Evolutionary conservation across 2,329 filamentous ascomycete species (phyloP).

Genomic region (Aureobasidium sp.): DNA sequence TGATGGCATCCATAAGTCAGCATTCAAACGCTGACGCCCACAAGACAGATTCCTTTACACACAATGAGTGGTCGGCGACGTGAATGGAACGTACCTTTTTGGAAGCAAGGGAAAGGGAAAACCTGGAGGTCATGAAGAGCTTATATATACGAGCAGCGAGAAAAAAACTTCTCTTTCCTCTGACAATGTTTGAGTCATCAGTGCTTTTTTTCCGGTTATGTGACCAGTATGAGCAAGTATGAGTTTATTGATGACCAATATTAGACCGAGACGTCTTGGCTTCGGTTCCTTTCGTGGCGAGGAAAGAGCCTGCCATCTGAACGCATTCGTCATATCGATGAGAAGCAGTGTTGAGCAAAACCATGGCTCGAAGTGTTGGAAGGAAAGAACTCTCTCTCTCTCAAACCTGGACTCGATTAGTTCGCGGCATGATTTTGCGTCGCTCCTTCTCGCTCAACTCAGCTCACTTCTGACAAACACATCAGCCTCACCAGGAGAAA

Average conservation of each 20-base stretch:
- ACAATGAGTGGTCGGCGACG: too few relatives aligned
- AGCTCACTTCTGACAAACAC: not conserved
- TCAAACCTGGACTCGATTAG: not conserved
- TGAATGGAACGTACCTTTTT: not conserved
- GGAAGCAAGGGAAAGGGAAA: not conserved
- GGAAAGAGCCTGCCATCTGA: not conserved
- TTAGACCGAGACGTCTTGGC: too few relatives aligned
- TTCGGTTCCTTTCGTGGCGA: not conserved
- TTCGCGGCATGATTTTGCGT: not conserved
- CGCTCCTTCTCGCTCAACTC: not conserved
- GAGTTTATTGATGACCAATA: not conserved
- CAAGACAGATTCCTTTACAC: too few relatives aligned
- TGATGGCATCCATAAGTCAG: too few relatives aligned
- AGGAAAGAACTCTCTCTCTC: not conserved
- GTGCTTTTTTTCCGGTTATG: not conserved
- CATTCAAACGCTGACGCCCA: too few relatives aligned
- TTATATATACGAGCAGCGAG: not conserved
- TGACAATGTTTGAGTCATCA: not conserved
- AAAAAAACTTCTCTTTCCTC: not conserved
- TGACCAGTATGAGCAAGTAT: not conserved
- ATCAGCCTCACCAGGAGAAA: not conserved
- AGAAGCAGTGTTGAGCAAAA: not conserved
- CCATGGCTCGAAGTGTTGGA: not conserved
- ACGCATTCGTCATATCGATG: not conserved
- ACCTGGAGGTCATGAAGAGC: not conserved